phyloP scores from a whole-genome alignment of 495 filamentous ascomycete genomes.

The Penicillium soppii region DNA sequence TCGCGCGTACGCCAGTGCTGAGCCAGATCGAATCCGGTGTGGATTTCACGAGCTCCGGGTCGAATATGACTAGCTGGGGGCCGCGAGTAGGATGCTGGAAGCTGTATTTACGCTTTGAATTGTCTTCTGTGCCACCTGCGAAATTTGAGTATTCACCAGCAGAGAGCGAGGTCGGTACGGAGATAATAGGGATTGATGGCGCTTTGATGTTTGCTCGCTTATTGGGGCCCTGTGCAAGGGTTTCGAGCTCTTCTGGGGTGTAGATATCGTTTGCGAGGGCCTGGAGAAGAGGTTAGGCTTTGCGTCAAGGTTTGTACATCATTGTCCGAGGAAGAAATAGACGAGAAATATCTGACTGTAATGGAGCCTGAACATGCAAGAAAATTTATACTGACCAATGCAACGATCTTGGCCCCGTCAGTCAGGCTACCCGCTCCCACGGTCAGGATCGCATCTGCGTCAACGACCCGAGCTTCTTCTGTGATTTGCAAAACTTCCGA shows the following conservation, averaged over 20 bases:
- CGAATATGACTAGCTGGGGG: slow-evolving; percentile 57
- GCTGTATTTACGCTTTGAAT: slow-evolving; percentile 51
- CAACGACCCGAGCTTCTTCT: slow-evolving; percentile 42
- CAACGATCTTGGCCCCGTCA: slow-evolving; percentile 60
- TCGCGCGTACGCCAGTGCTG: slow-evolving; percentile 58
- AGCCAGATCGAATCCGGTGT: slow-evolving; percentile 62
- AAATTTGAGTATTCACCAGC: slow-evolving; percentile 60
- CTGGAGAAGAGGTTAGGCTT: slow-evolving; percentile 12
- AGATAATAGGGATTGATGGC: slow-evolving; percentile 53
- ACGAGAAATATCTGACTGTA: neutral
- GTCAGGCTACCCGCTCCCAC: slow-evolving; percentile 62
- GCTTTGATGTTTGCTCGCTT: slow-evolving; percentile 33
- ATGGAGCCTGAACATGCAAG: neutral
- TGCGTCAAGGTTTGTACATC: neutral
- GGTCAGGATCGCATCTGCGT: slow-evolving; percentile 58
- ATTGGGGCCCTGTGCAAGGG: slow-evolving; percentile 36
- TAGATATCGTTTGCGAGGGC: slow-evolving; percentile 49
- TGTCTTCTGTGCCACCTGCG: slow-evolving; percentile 56
- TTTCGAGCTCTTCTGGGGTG: slow-evolving; percentile 43
- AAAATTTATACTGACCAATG: slow-evolving; percentile 38
- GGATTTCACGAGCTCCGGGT: slow-evolving; percentile 52
- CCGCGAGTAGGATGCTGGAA: slow-evolving; percentile 47
- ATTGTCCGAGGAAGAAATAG: neutral
- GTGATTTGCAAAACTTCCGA: slow-evolving; percentile 58
- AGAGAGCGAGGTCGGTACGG: slow-evolving; percentile 62